A percentile compares a stretch with the other conserved stretches of the same genome.
phyloP scores from a whole-genome alignment of 148 eudicot species.

The Chenopodium berlandieri region DNA sequence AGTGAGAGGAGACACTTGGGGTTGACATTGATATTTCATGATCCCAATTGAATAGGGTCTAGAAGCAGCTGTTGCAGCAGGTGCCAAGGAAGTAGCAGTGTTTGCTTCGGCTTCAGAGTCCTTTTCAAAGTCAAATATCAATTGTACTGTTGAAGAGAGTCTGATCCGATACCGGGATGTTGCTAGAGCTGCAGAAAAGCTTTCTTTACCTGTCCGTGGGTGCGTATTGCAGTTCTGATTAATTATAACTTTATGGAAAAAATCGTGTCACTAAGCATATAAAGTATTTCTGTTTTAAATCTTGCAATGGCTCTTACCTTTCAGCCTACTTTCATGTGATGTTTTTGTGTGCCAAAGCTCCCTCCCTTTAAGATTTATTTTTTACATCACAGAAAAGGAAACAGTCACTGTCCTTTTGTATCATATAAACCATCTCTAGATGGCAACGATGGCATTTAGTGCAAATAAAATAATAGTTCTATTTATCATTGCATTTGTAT shows the following conservation, averaged over 20 bases:
- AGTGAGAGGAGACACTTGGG: background rate
- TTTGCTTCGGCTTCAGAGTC: slow-evolving; percentile 99
- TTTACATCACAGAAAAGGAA: background rate
- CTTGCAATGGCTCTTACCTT: background rate
- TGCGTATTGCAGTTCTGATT: slow-evolving; percentile 32
- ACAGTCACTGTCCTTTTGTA: background rate
- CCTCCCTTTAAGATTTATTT: background rate
- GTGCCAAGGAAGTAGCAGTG: slow-evolving; percentile 92
- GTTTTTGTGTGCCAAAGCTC: background rate
- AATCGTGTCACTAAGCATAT: background rate
- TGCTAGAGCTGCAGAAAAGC: slow-evolving; percentile 63
- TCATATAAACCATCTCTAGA: background rate
- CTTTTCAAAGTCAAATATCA: slow-evolving; percentile 85
- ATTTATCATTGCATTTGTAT: background rate
- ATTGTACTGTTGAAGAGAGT: slow-evolving; percentile 91
- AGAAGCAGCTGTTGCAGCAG: slow-evolving; percentile 93
- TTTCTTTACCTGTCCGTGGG: slow-evolving; percentile 90
- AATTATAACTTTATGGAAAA: background rate
- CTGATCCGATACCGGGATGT: slow-evolving; percentile 69
- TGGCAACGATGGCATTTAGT: background rate
- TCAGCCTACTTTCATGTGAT: background rate
- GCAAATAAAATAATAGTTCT: background rate
- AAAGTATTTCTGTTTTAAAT: background rate
- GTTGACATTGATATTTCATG: slow-evolving; percentile 9
- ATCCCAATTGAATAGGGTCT: slow-evolving; percentile 55